These are phyloP conservation scores for Anisodus acutangulus DNA, from an alignment of 257 asterid species.

Conservation along the genomic window DNA sequence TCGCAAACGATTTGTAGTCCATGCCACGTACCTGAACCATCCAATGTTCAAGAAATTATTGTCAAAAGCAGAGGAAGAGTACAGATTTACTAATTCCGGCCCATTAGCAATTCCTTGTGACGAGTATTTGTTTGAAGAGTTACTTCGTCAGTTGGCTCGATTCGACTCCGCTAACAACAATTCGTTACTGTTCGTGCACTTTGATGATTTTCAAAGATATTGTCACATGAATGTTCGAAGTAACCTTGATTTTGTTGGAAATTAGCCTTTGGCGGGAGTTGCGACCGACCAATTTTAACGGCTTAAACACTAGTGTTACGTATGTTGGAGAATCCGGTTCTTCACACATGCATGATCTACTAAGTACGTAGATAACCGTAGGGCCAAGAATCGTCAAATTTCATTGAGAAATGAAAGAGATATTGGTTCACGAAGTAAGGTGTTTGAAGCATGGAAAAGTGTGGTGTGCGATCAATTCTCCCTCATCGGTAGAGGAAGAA, in stretches of 20 bases:
- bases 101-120: slow-evolving; percentile 65
- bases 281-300: too few species aligned
- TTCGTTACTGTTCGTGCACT: slow-evolving; percentile 29
- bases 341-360: too few species aligned
- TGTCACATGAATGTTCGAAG: slow-evolving; percentile 40
- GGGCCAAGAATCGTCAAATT: too few species aligned
- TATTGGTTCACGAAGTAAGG: too few species aligned
- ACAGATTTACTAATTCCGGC: slow-evolving; percentile 55
- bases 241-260: slow-evolving; percentile 38
- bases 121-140: slow-evolving; percentile 51
- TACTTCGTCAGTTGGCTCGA: slow-evolving; percentile 48
- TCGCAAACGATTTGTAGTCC: slow-evolving; percentile 50
- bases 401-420: too few species aligned
- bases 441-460: too few species aligned
- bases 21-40: slow-evolving; percentile 55
- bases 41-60: slow-evolving; percentile 54
- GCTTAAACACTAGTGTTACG: too few species aligned
- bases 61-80: slow-evolving; percentile 60
- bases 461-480: too few species aligned
- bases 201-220: slow-evolving; percentile 44
- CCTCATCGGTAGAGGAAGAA: too few species aligned
- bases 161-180: slow-evolving; percentile 28
- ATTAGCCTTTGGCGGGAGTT: too few species aligned
- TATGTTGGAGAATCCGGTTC: too few species aligned
- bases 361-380: too few species aligned